Conservation (phyloP, 208 protist genomes). For the Angomonas ambiguus region DNA sequence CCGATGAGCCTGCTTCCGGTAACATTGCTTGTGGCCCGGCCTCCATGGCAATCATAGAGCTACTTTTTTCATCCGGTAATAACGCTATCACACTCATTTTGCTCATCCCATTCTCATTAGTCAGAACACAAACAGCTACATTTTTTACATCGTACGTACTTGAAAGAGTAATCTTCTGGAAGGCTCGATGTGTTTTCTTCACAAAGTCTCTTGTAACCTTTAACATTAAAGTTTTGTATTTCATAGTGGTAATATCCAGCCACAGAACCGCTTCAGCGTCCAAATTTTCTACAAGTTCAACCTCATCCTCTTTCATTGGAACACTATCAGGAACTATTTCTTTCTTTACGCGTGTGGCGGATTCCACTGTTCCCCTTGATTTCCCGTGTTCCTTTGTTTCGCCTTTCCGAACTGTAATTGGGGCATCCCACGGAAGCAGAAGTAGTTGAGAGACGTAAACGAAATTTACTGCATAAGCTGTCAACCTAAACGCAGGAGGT, state of each 20-base stretch:
- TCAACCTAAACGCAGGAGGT: slow-evolving; percentile 50
- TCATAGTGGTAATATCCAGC: slow-evolving; percentile 42
- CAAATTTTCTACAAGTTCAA: slow-evolving; percentile 30
- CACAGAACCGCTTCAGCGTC: slow-evolving; percentile 45
- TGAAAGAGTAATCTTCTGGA: slow-evolving; percentile 25
- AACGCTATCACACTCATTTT: slow-evolving; percentile 20
- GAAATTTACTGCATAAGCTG: slow-evolving; percentile 51
- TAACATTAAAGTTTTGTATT: slow-evolving; percentile 46
- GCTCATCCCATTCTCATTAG: not conserved
- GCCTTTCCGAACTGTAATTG: slow-evolving; percentile 19
- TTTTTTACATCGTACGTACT: slow-evolving; percentile 32
- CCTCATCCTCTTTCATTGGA: slow-evolving; percentile 25
- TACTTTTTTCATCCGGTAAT: slow-evolving; percentile 25
- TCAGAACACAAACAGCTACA: slow-evolving; percentile 30
- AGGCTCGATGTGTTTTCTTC: slow-evolving; percentile 13
- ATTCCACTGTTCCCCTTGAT: not conserved
- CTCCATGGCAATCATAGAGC: slow-evolving; percentile 33
- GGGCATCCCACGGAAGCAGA: slow-evolving; percentile 60
- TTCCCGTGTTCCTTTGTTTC: slow-evolving; percentile 2
- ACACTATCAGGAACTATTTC: not conserved
- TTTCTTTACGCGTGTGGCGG: not conserved
- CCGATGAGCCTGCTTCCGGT: slow-evolving; percentile 13
- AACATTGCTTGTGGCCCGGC: slow-evolving; percentile 25
- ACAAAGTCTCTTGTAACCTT: slow-evolving; percentile 15
- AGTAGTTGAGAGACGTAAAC: slow-evolving; percentile 15